These are phyloP conservation scores for Suillus weaverae DNA, from an alignment of 768 basidiomycete species.

Conservation along the genomic window DNA sequence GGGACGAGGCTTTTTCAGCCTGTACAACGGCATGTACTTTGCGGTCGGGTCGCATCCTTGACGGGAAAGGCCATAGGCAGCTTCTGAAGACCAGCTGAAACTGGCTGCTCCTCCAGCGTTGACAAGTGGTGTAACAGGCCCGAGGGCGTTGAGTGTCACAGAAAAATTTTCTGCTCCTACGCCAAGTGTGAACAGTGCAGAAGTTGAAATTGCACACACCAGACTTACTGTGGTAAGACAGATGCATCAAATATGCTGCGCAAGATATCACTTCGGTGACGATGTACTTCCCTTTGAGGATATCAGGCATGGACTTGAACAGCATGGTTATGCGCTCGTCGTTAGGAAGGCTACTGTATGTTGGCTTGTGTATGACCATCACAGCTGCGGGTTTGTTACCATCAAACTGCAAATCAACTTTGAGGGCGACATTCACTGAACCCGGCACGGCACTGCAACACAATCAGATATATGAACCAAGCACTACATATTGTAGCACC, in stretches of 20 bases:
- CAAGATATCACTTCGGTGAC: not conserved
- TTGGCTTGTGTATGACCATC: conserved; percentile 34
- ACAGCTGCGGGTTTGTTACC: conserved; percentile 31
- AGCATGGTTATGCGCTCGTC: not conserved
- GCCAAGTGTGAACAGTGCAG: not conserved
- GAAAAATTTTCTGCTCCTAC: not conserved
- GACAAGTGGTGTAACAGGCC: not conserved
- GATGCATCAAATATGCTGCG: not conserved
- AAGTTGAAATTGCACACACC: not conserved
- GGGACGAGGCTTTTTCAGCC: not conserved
- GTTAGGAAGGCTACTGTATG: conserved; percentile 15
- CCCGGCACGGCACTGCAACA: conserved; percentile 17
- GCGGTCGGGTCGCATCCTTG: not conserved
- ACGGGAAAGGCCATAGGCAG: not conserved
- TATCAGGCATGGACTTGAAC: not conserved
- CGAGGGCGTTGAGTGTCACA: not conserved
- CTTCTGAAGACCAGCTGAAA: not conserved
- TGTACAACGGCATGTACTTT: not conserved
- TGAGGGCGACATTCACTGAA: conserved; percentile 30
- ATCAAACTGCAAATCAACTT: conserved; percentile 35
- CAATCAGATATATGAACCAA: not conserved
- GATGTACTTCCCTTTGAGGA: not conserved
- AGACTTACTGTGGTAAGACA: not conserved
- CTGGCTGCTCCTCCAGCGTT: not conserved
- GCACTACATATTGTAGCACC: conserved; percentile 5